A percentile compares a stretch with the other conserved stretches of the same genome.
phyloP scores from a whole-genome alignment of 176 grass and related monocot species.

The Zizania latifolia region DNA sequence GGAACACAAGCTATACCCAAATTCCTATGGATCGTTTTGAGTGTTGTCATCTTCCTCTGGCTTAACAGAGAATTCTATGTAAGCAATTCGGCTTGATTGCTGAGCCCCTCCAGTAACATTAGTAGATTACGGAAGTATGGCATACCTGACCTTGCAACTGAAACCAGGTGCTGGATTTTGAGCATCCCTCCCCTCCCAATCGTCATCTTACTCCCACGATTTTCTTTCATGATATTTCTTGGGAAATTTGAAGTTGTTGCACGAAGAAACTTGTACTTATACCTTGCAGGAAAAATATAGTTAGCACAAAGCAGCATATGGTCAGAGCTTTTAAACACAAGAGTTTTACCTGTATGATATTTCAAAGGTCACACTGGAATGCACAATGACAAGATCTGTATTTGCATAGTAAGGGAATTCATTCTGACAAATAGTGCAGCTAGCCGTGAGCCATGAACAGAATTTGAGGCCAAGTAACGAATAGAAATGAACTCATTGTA shows the following conservation, averaged over 20 bases:
- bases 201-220: constrained; percentile 70
- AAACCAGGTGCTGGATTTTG: constrained; percentile 90
- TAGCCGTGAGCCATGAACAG: neutral
- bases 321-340: neutral
- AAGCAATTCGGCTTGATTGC: constrained; percentile 74
- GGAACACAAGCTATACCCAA: neutral
- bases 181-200: constrained; percentile 88
- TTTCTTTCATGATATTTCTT: constrained; percentile 59
- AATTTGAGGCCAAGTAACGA: neutral
- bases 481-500: neutral
- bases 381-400: constrained; percentile 65
- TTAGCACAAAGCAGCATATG: constrained; percentile 17
- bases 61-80: constrained; percentile 88
- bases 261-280: constrained; percentile 87
- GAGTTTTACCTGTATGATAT: constrained; percentile 50
- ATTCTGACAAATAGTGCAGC: constrained; percentile 38
- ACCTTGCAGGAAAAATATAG: constrained; percentile 40
- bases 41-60: constrained; percentile 62
- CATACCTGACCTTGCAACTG: constrained; percentile 51
- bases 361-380: constrained; percentile 74
- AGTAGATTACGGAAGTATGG: constrained; percentile 45
- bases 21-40: constrained; percentile 25
- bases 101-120: constrained; percentile 38
- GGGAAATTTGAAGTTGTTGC: constrained; percentile 85
- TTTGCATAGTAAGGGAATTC: constrained; percentile 82